Percentiles rank a stretch among this genome's conserved stretches.
Conservation (phyloP, 192 early-diverging fungal species). For the Chytriomyces sp. region DNA sequence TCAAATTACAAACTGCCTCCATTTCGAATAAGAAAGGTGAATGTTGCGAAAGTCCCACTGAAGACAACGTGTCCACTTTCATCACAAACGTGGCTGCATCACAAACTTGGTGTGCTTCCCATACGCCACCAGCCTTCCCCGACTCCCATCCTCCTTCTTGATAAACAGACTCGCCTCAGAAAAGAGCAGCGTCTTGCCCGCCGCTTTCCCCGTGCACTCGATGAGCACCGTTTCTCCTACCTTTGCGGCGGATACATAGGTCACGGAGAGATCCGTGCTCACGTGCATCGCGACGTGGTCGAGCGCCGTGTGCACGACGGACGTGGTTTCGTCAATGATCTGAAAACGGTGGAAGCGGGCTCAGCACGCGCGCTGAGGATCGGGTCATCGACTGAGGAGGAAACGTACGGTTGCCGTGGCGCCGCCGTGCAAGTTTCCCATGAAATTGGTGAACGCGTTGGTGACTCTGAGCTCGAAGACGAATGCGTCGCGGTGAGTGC, state of each 20-base stretch:
- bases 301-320: not conserved
- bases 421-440: conserved; percentile 14
- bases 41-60: too few species aligned
- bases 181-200: conserved; percentile 9
- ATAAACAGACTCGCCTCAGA: not conserved
- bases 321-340: conserved; percentile 17
- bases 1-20: too few species aligned
- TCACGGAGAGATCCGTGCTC: conserved; percentile 6
- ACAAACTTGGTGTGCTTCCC: conserved; percentile 27
- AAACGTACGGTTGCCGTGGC: conserved; percentile 8
- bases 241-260: not conserved
- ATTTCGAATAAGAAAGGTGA: too few species aligned
- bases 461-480: not conserved
- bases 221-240: conserved; percentile 8
- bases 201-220: not conserved
- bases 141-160: conserved; percentile 3
- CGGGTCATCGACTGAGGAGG: too few species aligned
- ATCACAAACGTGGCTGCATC: conserved; percentile 2
- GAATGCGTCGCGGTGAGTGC: not conserved
- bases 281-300: not conserved
- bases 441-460: not conserved
- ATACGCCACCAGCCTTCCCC: conserved; percentile 5
- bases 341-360: not conserved
- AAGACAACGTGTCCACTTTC: too few species aligned
- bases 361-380: not conserved